Conservation (phyloP, 208 protist genomes). For the Porcisia deanei region DNA sequence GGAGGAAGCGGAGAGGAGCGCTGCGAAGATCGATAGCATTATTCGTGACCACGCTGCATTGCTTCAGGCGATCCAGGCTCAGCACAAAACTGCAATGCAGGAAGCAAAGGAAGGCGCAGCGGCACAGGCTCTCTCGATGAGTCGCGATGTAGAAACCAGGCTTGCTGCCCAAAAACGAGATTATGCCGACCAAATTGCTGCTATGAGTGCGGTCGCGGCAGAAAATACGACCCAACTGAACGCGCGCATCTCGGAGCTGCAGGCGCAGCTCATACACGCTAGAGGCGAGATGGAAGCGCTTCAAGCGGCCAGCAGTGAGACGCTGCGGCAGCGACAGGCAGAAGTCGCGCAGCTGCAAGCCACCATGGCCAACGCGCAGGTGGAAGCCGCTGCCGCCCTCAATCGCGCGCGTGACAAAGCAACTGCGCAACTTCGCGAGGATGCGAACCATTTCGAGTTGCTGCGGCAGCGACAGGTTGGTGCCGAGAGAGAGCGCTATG, state of each 20-base stretch:
- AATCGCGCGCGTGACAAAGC: slow-evolving; percentile 18
- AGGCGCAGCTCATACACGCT: slow-evolving; percentile 28
- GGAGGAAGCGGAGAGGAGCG: slow-evolving; percentile 17
- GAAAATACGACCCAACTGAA: slow-evolving; percentile 25
- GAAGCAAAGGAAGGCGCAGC: slow-evolving; percentile 4
- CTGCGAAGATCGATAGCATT: slow-evolving; percentile 11
- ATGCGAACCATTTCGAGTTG: slow-evolving; percentile 15
- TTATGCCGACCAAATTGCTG: slow-evolving; percentile 9
- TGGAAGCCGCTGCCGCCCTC: slow-evolving; percentile 22
- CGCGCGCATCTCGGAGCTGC: slow-evolving; percentile 13
- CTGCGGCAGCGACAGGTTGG: slow-evolving; percentile 24
- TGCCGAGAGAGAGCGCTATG: slow-evolving; percentile 27
- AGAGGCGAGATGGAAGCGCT: slow-evolving; percentile 18
- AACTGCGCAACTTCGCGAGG: slow-evolving; percentile 15
- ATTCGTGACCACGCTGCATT: slow-evolving; percentile 18
- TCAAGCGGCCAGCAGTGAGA: slow-evolving; percentile 3
- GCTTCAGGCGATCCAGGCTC: slow-evolving; percentile 23
- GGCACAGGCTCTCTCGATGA: not conserved
- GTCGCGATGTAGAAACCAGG: slow-evolving; percentile 9
- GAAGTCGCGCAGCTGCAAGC: slow-evolving; percentile 25
- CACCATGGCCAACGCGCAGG: slow-evolving; percentile 14
- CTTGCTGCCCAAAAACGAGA: slow-evolving; percentile 18
- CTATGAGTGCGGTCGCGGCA: slow-evolving; percentile 16
- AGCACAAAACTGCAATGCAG: slow-evolving; percentile 28
- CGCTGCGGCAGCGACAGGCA: slow-evolving; percentile 17